Evolutionary conservation across 2,329 filamentous ascomycete genomes (phyloP).

Genomic region (Penicillium sp.): DNA sequence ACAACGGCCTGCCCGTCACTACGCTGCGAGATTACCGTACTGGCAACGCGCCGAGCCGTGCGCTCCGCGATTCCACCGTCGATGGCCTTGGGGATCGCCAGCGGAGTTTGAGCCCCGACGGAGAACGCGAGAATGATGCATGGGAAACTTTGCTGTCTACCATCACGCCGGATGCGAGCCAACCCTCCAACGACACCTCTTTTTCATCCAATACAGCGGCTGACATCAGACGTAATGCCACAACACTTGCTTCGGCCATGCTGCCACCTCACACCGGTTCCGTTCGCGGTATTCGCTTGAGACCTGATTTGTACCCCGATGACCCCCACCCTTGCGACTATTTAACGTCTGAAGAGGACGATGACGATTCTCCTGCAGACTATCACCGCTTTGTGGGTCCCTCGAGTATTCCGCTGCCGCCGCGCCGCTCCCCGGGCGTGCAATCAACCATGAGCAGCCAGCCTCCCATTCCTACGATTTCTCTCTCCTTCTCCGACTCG

Average conservation of each 20-base stretch:
- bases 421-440: slow-evolving; percentile 28
- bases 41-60: slow-evolving; percentile 26
- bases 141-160: slow-evolving; percentile 84
- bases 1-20: slow-evolving; percentile 29
- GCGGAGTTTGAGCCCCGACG: slow-evolving; percentile 72
- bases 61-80: slow-evolving; percentile 36
- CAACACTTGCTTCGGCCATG: slow-evolving; percentile 33
- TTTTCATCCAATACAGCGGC: slow-evolving; percentile 63
- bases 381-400: slow-evolving; percentile 13
- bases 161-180: slow-evolving; percentile 76
- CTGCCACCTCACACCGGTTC: slow-evolving; percentile 17
- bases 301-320: slow-evolving; percentile 39
- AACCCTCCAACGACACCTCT: slow-evolving; percentile 78
- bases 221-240: slow-evolving; percentile 27
- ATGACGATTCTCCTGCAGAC: slow-evolving; percentile 31
- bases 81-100: slow-evolving; percentile 84
- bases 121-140: slow-evolving; percentile 54
- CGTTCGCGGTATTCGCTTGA: slow-evolving; percentile 19
- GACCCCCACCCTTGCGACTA: slow-evolving; percentile 43
- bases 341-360: slow-evolving; percentile 32
- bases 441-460: slow-evolving; percentile 38
- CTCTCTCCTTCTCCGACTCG: slow-evolving; percentile 34
- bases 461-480: slow-evolving; percentile 37
- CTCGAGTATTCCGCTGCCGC: slow-evolving; percentile 19
- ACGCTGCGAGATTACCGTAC: slow-evolving; percentile 41